Conservation (phyloP, 352 stramenopile genomes). For the Pythium rhizo-oryzae region DNA sequence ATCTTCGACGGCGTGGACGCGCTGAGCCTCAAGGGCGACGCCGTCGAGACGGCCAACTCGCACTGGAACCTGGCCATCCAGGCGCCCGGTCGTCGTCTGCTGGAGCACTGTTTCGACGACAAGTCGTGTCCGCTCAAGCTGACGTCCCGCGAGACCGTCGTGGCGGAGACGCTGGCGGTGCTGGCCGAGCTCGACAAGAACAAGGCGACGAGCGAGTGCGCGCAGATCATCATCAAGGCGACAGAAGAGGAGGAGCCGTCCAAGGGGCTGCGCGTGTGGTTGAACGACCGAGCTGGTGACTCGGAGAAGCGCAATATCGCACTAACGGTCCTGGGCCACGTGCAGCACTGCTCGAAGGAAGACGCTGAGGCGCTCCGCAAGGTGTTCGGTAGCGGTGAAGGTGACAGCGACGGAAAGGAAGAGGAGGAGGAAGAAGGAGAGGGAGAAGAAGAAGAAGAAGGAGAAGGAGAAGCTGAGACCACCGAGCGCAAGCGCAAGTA, state of each 20-base stretch:
- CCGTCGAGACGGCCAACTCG: constrained; percentile 11
- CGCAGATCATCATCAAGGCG: not conserved
- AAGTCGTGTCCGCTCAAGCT: constrained; percentile 14
- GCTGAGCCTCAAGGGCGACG: constrained; percentile 10
- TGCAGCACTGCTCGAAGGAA: not conserved
- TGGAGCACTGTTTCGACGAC: constrained; percentile 28
- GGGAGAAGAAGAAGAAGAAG: not conserved
- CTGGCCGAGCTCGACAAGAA: constrained; percentile 21
- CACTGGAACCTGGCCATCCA: constrained; percentile 25
- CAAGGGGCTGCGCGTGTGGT: not conserved
- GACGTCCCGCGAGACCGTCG: constrained; percentile 17
- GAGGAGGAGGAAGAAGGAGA: not conserved
- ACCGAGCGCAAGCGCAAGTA: not conserved
- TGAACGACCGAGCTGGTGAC: constrained; percentile 2
- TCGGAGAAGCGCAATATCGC: not conserved
- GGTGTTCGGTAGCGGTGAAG: not conserved
- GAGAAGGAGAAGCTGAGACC: not conserved
- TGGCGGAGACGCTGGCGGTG: constrained; percentile 20
- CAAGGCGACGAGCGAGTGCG: constrained; percentile 20
- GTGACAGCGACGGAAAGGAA: not conserved
- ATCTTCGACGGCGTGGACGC: constrained; percentile 33
- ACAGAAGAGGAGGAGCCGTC: constrained; percentile 4
- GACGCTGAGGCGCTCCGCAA: not conserved
- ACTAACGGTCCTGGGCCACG: not conserved
- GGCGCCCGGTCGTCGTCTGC: constrained; percentile 9